Conservation (phyloP, 2,329 filamentous ascomycete genomes). For the Byssoonygena ceratinophila region DNA sequence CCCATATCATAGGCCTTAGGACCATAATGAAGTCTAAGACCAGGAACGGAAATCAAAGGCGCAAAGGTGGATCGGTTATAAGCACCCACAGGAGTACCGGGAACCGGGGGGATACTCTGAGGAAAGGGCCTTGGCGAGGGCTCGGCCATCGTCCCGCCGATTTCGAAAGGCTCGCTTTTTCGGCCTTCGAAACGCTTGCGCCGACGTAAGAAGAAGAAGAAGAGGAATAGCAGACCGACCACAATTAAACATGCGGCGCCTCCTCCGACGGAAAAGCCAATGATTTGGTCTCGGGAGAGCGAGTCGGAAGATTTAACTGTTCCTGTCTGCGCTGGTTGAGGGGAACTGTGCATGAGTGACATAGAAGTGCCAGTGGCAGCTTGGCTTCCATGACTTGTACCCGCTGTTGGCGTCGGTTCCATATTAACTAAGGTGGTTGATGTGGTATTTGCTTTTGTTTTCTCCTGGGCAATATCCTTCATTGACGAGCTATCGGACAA, state of each 20-base stretch:
- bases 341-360: background rate
- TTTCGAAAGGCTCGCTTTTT: constrained; percentile 28
- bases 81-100: constrained; percentile 14
- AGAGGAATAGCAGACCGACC: constrained; percentile 31
- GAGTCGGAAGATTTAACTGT: background rate
- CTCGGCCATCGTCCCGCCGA: constrained; percentile 32
- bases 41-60: constrained; percentile 1
- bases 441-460: background rate
- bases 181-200: constrained; percentile 21
- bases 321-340: background rate
- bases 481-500: background rate
- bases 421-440: background rate
- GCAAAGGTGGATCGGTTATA: constrained; percentile 14
- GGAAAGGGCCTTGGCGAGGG: constrained; percentile 21
- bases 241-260: constrained; percentile 43
- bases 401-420: background rate
- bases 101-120: constrained; percentile 7
- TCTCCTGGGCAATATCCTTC: background rate
- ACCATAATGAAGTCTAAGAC: background rate
- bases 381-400: background rate
- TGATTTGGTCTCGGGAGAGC: constrained; percentile 28
- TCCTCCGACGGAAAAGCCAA: constrained; percentile 49
- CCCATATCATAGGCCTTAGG: background rate
- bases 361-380: background rate
- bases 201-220: constrained; percentile 25